Evolutionary conservation across 306 rosid genomes (phyloP).

Genomic region (Pyrus pyrifolia): DNA sequence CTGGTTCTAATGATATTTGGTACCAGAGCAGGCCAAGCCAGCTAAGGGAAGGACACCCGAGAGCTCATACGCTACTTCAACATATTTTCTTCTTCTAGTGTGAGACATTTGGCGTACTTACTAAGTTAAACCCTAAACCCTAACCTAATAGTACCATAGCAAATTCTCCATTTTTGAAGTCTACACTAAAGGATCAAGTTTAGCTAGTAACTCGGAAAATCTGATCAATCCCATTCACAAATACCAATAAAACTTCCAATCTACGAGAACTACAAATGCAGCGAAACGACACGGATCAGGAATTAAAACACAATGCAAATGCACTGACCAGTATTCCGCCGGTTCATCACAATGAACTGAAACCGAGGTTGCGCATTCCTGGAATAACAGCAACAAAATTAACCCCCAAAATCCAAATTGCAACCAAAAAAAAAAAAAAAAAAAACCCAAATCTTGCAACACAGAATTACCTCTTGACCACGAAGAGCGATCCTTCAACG

Average conservation of each 20-base stretch:
- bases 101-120: neutral
- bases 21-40: neutral
- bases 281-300: neutral
- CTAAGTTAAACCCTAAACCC: neutral
- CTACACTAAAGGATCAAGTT: neutral
- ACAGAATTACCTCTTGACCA: constrained; percentile 63
- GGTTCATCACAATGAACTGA: constrained; percentile 94
- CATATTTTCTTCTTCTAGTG: neutral
- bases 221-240: neutral
- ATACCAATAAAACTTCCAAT: neutral
- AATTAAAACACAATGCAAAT: neutral
- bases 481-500: constrained; percentile 98
- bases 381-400: neutral
- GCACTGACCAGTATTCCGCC: constrained; percentile 64
- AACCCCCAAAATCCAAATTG: neutral
- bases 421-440: neutral
- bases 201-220: neutral
- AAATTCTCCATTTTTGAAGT: neutral
- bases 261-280: neutral
- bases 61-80: neutral
- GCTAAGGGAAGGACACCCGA: neutral
- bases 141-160: neutral
- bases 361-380: constrained; percentile 79
- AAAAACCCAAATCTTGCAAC: neutral
- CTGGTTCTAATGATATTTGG: neutral